Evolutionary conservation across 2,329 filamentous ascomycete species (phyloP), one percentile per base, ranked within the genome.

Genomic region (Penicillium sclerotiorum): DNA sequence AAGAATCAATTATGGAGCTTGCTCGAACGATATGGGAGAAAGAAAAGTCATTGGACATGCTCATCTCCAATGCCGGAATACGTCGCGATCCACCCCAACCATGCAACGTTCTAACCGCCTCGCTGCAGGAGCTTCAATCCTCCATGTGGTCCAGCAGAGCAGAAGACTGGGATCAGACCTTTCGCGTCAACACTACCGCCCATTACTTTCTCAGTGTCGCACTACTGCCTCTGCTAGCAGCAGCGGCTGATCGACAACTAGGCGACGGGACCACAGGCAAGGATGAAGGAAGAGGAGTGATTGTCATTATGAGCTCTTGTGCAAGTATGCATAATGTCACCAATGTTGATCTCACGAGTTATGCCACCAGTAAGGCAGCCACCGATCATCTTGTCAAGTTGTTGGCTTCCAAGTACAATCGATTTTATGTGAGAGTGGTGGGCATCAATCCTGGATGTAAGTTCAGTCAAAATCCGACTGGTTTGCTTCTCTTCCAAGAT

Each of bases 281-380:
- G 47, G 72, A 65, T 22, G 62, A 73, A 21, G 77, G 78, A 7
- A 66, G 77, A 6, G 78, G 77, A 0, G 74, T 73, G 0, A 63
- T 79, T 13, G 65, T 80, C 4, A 64, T 81, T 4, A 80, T 77
- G 4, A 80, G 78, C 57, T 77, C 73, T 2, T 80, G 78, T 56
- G 77, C 78, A 2, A 79, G 76, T 58, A 75, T 80, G 71, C 77
- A 80, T 50, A 80, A 79, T 59, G 73, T 61, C 1, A 80, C 78
- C 1, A 80, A 80, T 54, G 69, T 80, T 3, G 78, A 80, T 52
- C 62, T 80, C 58, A 80, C 76, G 5, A 78, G 74, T 55, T 80
- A 81, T 52, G 77, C 77, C 0, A 61, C 73, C 0, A 80, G 75
- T 53, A 80, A 81, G 55, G 78, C 78, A 1, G 78, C 76, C 0